Conservation (phyloP, 1,139 yeast species). For the Saccharomyces hybrid region DNA sequence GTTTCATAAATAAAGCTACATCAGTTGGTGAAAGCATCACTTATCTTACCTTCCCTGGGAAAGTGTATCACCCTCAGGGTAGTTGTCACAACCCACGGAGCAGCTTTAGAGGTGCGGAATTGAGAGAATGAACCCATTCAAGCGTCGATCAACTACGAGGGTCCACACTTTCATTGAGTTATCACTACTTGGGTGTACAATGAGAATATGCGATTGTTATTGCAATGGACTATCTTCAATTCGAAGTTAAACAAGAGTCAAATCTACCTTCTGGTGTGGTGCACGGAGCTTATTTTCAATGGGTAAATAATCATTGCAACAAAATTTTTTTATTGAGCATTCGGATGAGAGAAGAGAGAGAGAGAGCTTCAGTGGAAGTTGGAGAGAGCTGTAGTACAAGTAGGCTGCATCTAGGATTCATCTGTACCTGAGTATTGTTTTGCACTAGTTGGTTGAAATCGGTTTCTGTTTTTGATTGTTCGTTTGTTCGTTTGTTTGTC, state of each 20-base stretch:
- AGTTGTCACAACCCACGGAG: neutral
- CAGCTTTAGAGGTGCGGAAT: neutral
- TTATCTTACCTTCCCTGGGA: neutral
- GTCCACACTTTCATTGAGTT: neutral
- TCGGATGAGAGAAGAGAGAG: neutral
- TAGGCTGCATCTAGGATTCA: neutral
- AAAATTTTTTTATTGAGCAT: neutral
- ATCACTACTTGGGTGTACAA: neutral
- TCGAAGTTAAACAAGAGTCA: neutral
- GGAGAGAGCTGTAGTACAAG: neutral
- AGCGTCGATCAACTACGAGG: neutral
- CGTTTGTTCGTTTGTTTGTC: neutral
- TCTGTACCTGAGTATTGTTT: neutral
- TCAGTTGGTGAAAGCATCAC: neutral
- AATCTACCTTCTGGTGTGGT: neutral
- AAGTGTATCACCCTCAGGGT: neutral
- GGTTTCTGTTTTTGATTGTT: no score
- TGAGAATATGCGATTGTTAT: neutral
- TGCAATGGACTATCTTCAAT: neutral
- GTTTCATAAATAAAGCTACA: neutral
- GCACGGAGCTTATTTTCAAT: neutral
- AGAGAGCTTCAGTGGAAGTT: neutral
- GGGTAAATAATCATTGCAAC: neutral
- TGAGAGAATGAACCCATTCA: neutral
- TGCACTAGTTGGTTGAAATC: neutral